Base-by-base conservation (phyloP, 495 filamentous ascomycete genomes). In the Daldinia decipiens region DNA sequence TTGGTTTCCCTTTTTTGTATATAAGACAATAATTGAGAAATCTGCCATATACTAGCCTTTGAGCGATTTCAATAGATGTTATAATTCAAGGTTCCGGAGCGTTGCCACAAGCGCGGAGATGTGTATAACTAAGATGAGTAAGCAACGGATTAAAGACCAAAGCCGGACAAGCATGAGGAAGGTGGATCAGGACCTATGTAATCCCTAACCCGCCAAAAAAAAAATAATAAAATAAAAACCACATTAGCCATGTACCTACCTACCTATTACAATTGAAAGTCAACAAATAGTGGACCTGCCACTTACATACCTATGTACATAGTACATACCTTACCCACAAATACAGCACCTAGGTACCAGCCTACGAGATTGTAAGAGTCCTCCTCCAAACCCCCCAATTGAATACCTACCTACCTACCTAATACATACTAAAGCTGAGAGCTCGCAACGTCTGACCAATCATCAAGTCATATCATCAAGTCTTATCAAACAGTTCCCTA, bases 111-210 rank as follows among this genome's bases (percentile, higher is more conserved):
- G 19, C 43, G 43, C 43, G 43, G 43, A 47, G 43, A 47, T 47
- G 43, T 19, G 43, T 47, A 47, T 47, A 53, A 58, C 12, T 21
- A 43, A 43, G 50, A 65, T 70, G 62, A 65, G 61, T 70, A 65
- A 70, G 61, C 60, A 24, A 58, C 34, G 8, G 40, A 7, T 3
- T 45, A 19, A 45, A 21, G 8, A 17, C 9, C 3, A 45, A 45
- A 43, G 39, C 39, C 39, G 52, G 50, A 43, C 36, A 51, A 43
- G 56, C 39, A 19, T 7, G 13, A 45, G 52, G 57, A 63, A 53
- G 50, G 59, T 64, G 68, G 62, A 34, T 53, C 57, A 6, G 34
- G 34, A 36, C 34, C 34, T 36, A n/a, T n/a, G n/a, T n/a, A 4
- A 36, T 36, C 32, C 32, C 31, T 36, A 13, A 36, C 12, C 12